Base-by-base conservation (phyloP, 306 rosid species). In the Acmispon strigosus region DNA sequence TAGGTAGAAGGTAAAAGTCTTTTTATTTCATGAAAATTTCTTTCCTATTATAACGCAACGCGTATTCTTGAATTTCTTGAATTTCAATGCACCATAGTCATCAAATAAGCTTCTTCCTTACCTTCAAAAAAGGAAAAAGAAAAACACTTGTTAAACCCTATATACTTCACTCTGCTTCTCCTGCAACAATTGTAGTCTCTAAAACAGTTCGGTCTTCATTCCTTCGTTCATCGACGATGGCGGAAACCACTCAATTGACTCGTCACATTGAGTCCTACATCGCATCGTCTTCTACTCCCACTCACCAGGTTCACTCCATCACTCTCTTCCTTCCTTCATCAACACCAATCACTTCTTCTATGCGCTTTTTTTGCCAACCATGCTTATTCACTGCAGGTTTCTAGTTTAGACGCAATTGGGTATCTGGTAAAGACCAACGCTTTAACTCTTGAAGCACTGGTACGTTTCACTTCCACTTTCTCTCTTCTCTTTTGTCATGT, bases 211-310 rank as follows among this genome's bases (percentile, higher is more conserved):
- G n/a, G 67, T 55, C 39, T 43, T 36, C 2, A 4, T 50, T 17
- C 60, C 17, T 59, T 37, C 71, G 22, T 59, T 37, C 71, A 16
- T 62, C 66, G 4, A 15, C 77, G 76, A 94, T 94, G 98, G 95
- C 86, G 50, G 83, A 73, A 54, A 78, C 72, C 51, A 42, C 72
- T 73, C 76, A 82, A 43, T 79, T 91, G 78, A 80, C 79, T 73
- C 84, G 63, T 62, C 80, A 70, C 82, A 85, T 94, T 70, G 97
- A 90, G 76, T 84, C 86, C 4, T 94, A 84, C 74, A 88, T 94
- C 62, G 90, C 86, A 75, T 70, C 86, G 1, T 86, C 96, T 76
- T 72, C 92, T 11, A 50, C 97, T 62, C 83, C 79, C 10, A 5
- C 79, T 60, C 85, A 84, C 44, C 91, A 90, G 97, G 98, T 94